Base-by-base conservation (phyloP, 345 rosid species). In the Balakata baccata region DNA sequence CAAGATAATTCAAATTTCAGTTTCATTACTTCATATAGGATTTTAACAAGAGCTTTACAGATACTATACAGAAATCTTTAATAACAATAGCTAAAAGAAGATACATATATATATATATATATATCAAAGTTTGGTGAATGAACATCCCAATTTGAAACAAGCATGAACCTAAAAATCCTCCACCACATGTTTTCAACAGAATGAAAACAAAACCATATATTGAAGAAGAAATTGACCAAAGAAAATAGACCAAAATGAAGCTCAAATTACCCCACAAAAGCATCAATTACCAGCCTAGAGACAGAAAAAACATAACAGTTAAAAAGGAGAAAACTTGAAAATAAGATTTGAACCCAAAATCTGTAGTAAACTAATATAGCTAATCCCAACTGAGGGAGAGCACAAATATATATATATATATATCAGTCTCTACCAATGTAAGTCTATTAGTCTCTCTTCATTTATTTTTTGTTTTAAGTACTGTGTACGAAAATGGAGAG, bases 231-330 rank as follows among this genome's bases (percentile, higher is more conserved):
- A n/a, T 51, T 29, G 11, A 53, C 7, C 37, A 60, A 71, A 75
- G 43, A n/a, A 58, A 14, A 8, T 5, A n/a, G 59, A 75, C 6
- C 52, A 45, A 71, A 51, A n/a, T 61, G 38, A 67, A 75, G 47
- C 66, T 20, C 70, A 57, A 39, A 64, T 41, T 20, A 54, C 29
- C 41, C 54, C 51, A 56, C 17, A 41, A 43, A 53, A 64, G 38
- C 63, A 49, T 51, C 29, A 49, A 63, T 6, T 4, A 59, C 17
- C 45, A 57, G 18, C 14, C 25, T 7, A 68, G 79, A 79, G 75
- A 43, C 20, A 22, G 11, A 20, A 38, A 37, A 74, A 46, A 20
- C 4, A 7, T 6, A n/a, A 56, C n/a, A 52, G 34, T 29, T 29
- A 17, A 52, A 37, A 67, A 39, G 20, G 20, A 54, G 7, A 45